phyloP scores from a whole-genome alignment of 1,139 yeast genomes.

The Candida albicans region DNA sequence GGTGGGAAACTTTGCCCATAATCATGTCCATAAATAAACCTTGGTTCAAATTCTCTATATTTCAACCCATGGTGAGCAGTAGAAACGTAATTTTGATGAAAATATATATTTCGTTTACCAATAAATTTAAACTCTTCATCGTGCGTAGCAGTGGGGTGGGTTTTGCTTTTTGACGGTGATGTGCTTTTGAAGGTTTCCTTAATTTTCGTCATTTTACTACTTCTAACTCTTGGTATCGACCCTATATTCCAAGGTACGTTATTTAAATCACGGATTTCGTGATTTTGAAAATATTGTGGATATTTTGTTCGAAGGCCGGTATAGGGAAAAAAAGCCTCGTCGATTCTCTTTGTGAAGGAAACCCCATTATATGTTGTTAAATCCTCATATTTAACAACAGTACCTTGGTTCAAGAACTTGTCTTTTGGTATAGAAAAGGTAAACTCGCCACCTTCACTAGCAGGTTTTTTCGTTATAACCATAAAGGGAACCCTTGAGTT shows the following conservation, averaged over 20 bases:
- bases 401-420: slow-evolving; percentile 8
- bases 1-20: slow-evolving; percentile 28
- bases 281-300: slow-evolving; percentile 24
- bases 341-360: slow-evolving; percentile 28
- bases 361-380: slow-evolving; percentile 25
- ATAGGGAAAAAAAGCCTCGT: slow-evolving; percentile 24
- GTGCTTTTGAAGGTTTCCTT: slow-evolving; percentile 15
- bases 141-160: slow-evolving; percentile 5
- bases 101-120: slow-evolving; percentile 30
- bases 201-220: slow-evolving; percentile 20
- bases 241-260: slow-evolving; percentile 45
- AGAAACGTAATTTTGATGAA: slow-evolving; percentile 30
- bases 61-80: slow-evolving; percentile 10
- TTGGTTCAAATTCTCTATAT: slow-evolving; percentile 20
- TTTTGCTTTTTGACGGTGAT: slow-evolving; percentile 3
- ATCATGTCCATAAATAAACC: slow-evolving; percentile 35
- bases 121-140: slow-evolving; percentile 25
- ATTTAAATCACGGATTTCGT: slow-evolving; percentile 30
- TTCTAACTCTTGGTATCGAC: slow-evolving; percentile 40
- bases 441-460: slow-evolving; percentile 31
- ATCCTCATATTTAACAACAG: slow-evolving; percentile 9
- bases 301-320: slow-evolving; percentile 11
- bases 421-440: slow-evolving; percentile 24
- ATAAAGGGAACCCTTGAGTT: slow-evolving; percentile 27
- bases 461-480: slow-evolving; percentile 29